Evolutionary conservation across 2,329 filamentous ascomycete genomes (phyloP).

Genomic region (Diaporthe sp.): DNA sequence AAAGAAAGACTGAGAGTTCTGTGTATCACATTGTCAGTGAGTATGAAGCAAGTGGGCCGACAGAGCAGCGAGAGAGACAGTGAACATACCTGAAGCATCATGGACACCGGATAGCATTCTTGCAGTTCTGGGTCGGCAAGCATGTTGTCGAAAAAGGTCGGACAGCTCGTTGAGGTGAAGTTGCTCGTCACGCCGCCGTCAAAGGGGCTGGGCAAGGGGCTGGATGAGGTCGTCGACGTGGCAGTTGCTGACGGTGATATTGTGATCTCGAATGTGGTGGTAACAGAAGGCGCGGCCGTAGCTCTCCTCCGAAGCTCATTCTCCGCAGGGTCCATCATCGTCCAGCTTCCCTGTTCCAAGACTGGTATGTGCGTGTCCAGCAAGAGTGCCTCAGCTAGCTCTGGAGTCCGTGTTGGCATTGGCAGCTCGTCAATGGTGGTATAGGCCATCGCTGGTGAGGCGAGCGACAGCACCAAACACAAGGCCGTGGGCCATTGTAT

Average conservation of each 20-base stretch:
- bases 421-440: conserved; percentile 34
- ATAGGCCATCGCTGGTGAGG: conserved; percentile 45
- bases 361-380: conserved; percentile 53
- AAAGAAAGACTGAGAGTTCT: conserved; percentile 91
- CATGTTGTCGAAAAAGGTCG: conserved; percentile 76
- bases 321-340: conserved; percentile 52
- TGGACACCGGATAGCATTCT: conserved; percentile 84
- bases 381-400: conserved; percentile 49
- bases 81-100: conserved; percentile 79
- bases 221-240: conserved; percentile 44
- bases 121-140: conserved; percentile 76
- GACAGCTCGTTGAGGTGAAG: conserved; percentile 71
- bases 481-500: conserved; percentile 46
- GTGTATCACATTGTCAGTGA: conserved; percentile 45
- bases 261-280: conserved; percentile 38
- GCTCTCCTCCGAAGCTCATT: conserved; percentile 43
- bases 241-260: conserved; percentile 42
- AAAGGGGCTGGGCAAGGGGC: conserved; percentile 73
- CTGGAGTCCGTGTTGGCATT: conserved; percentile 44
- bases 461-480: conserved; percentile 42
- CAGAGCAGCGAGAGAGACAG: background rate
- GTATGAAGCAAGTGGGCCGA: conserved; percentile 21
- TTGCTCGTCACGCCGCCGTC: conserved; percentile 74
- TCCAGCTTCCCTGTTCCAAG: conserved; percentile 51
- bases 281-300: conserved; percentile 14